Percentiles rank a stretch among this genome's conserved stretches.
Conservation (phyloP, 495 filamentous ascomycete genomes). For the Apiosordaria backusii region DNA sequence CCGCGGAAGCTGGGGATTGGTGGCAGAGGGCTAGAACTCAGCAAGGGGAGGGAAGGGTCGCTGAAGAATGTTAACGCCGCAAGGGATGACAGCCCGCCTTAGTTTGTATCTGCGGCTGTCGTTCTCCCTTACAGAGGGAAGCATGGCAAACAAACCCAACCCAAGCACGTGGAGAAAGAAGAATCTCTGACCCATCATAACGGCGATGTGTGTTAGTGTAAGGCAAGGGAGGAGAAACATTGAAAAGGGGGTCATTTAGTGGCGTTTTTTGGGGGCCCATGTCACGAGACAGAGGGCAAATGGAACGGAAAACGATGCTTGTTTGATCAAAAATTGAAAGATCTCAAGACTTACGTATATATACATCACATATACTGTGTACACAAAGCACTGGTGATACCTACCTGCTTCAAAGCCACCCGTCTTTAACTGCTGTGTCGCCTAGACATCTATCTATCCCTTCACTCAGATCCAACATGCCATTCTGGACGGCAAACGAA, state of each 20-base stretch:
- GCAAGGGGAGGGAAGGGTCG: background rate
- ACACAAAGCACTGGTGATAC: no score
- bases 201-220: no score
- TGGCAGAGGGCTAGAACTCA: background rate
- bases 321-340: background rate
- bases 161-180: background rate
- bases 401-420: no score
- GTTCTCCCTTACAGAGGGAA: background rate
- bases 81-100: background rate
- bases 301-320: background rate
- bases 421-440: no score
- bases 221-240: background rate
- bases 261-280: background rate
- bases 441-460: no score
- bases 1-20: background rate
- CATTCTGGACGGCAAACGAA: no score
- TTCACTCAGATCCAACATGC: no score
- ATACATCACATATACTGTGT: no score
- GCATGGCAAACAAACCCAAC: background rate
- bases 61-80: background rate
- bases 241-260: background rate
- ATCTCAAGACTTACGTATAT: no score
- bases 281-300: background rate
- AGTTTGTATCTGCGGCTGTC: background rate
- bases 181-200: background rate